These are phyloP conservation scores for Colletotrichum navitas DNA, from an alignment of 2,329 filamentous ascomycete genomes.

Conservation along the genomic window DNA sequence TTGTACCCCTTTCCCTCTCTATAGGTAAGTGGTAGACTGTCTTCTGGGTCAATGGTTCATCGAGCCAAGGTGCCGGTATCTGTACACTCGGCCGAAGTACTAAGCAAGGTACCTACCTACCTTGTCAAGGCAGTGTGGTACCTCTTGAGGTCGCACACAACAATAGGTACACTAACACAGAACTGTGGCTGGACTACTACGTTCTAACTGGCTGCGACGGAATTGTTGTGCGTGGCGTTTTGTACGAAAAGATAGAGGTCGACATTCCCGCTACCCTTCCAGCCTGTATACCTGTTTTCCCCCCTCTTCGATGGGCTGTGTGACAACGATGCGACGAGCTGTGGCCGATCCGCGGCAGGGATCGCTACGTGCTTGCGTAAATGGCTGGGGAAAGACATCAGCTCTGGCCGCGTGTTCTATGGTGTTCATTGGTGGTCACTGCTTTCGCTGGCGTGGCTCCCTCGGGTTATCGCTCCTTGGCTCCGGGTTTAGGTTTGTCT, in stretches of 20 bases:
- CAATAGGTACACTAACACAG: no score
- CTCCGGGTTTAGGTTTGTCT: constrained; percentile 17
- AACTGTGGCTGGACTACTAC: constrained; percentile 24
- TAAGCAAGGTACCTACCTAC: no score
- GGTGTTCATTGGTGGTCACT: neutral
- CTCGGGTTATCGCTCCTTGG: constrained; percentile 26
- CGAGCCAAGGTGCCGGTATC: neutral
- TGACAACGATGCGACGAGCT: constrained; percentile 35
- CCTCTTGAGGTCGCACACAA: no score
- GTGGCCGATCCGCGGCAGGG: constrained; percentile 35
- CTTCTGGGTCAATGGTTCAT: neutral
- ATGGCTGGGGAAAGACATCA: constrained; percentile 30
- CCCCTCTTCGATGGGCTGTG: constrained; percentile 8
- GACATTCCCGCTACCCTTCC: constrained; percentile 21
- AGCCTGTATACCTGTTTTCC: constrained; percentile 32
- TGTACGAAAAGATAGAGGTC: neutral
- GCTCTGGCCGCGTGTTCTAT: constrained; percentile 6
- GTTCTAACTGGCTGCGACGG: constrained; percentile 3
- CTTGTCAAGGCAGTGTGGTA: no score
- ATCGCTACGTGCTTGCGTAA: constrained; percentile 40
- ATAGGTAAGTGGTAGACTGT: neutral
- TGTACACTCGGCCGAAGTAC: neutral
- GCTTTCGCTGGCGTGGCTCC: constrained; percentile 3
- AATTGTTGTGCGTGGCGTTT: constrained; percentile 11
- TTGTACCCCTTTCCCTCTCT: neutral